Evolutionary conservation across 345 rosid species (phyloP), one percentile per base, ranked within the genome.

Genomic region (Laguncularia racemosa): DNA sequence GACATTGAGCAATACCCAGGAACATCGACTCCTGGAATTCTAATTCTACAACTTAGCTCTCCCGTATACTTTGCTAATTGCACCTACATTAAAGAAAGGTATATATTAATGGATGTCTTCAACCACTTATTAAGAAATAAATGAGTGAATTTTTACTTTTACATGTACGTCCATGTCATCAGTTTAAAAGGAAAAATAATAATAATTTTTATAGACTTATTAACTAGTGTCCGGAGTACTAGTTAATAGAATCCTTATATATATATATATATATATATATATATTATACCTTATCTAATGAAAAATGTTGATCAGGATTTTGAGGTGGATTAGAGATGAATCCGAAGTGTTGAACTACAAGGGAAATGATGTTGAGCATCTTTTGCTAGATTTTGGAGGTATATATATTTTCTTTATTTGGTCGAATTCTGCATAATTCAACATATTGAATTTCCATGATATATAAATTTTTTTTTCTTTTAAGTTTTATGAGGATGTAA

Each of bases 11-110:
- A 88, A 17, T 85, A 88, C 50, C 81, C 86, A 33, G 72, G 19
- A 3, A 63, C 74, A 2, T 70, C 53, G 5, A 45, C 52, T 44
- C 73, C 74, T 16, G 88, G 92, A 45, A 56, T 74, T 53, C 71
- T 88, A 15, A 62, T 76, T 72, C 73, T 88, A 15, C 89, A 88
- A 50, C 59, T 88, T 26, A 92, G 96, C 20, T 88, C 96, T 38
- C 96, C 96, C 13, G 56, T 88, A 62, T 88, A 83, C 64, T 88
- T 79, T 61, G 88, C 92, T 20, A 88, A 85, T 52, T 54, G 67
- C 50, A 74, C 80, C 68, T 88, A 88, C 44, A 44, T 88, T 2
- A 73, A 84, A 16, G 92, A 88, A 53, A 79, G 88, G 88, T 79
- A 4, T 14, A 12, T 48, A 11, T 17, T 48, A 48, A 14, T 14